Conservation (phyloP, 73 alveolate species). For the Paramecium octaurelia region DNA sequence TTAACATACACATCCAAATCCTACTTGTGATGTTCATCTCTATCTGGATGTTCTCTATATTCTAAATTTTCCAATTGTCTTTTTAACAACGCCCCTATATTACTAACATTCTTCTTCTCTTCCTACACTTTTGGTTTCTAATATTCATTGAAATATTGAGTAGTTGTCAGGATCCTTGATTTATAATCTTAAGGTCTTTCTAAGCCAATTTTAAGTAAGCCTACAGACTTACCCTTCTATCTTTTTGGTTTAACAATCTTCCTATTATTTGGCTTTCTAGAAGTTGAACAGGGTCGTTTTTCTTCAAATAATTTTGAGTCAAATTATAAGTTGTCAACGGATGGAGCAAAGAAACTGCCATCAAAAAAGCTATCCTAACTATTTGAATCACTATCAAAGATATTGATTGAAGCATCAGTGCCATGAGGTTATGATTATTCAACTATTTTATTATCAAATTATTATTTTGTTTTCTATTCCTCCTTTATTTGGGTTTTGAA, state of each 20-base stretch:
- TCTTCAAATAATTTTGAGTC: conserved; percentile 33
- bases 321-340: background rate
- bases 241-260: background rate
- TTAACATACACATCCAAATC: conserved; percentile 48
- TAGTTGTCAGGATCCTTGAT: conserved; percentile 18
- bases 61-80: conserved; percentile 19
- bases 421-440: conserved; percentile 10
- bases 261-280: background rate
- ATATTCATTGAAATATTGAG: background rate
- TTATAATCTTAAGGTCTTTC: conserved; percentile 35
- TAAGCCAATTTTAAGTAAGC: conserved; percentile 13
- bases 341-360: conserved; percentile 36
- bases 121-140: background rate
- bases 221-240: conserved; percentile 18
- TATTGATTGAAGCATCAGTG: background rate
- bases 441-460: background rate
- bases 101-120: background rate
- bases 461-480: background rate
- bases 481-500: background rate
- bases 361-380: conserved; percentile 24
- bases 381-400: conserved; percentile 18
- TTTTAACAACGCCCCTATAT: background rate
- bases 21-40: conserved; percentile 12
- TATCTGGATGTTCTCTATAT: conserved; percentile 44
- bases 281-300: background rate